Base-by-base conservation (phyloP, 1,139 yeast species). In the Hyphopichia buzzinii region DNA sequence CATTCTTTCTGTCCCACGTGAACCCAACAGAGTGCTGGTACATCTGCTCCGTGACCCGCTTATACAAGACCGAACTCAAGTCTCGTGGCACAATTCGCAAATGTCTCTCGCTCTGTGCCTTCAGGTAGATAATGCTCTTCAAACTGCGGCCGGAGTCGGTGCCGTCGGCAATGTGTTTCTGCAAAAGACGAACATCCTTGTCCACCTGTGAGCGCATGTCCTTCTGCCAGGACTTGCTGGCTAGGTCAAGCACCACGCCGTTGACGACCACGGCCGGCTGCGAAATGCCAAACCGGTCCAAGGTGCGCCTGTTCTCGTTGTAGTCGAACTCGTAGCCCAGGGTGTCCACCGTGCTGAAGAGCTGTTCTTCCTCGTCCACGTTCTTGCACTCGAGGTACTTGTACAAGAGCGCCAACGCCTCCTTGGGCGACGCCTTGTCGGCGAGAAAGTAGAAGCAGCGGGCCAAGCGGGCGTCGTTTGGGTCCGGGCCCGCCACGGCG, bases 181-280 rank as follows among this genome's bases (percentile, higher is more conserved):
- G 61, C 12, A 72, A 42, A 4, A 54, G 37, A 4, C 48, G 36
- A 3, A 69, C 61, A 46, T 72, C 77, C 35, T 64, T 69, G 2
- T 57, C 38, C 8, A 72, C 50, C 43, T 69, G 75, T 26, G 52
- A 57, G 8, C 67, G 63, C 68, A 71, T 60, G 3, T 59, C 50
- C 1, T 54, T 48, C 40, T 68, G 72, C 75, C 76, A 70, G 26
- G 53, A 53, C 2, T 62, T 58, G 3, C 67, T 46, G 5, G 49
- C 39, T 40, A 72, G 49, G 13, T 57, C 72, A 43, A 66, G 60
- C 17, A 86, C 71, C 2, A 82, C 78, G 30, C 97, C 97, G 57
- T 92, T 86, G 29, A 80, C 77, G 36, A 88, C 72, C 4, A 87
- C 64, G 1, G 77, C 61, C 0, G 90, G 81, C 1, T 59, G 53